These are phyloP conservation scores for Aspergillus pseudoviridinutans DNA, from an alignment of 2,329 filamentous ascomycete genomes.

Conservation along the genomic window DNA sequence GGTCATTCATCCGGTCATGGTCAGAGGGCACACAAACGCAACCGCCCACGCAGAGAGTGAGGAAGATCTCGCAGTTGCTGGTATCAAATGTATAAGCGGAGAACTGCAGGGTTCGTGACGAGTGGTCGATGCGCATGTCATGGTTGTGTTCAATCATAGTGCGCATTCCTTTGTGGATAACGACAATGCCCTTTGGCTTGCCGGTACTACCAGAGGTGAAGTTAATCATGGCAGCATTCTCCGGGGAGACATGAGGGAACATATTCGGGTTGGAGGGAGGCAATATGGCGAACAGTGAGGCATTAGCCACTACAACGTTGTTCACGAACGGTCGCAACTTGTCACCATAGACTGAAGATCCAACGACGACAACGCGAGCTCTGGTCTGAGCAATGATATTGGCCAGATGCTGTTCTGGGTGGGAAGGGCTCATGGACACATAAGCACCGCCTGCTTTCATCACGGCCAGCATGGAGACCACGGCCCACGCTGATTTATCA, in stretches of 20 bases:
- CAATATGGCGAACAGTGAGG: neutral
- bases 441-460: too few species aligned
- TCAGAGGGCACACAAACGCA: slow-evolving; percentile 44
- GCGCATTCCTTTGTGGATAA: slow-evolving; percentile 34
- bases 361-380: slow-evolving; percentile 2
- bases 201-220: slow-evolving; percentile 45
- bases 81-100: slow-evolving; percentile 38
- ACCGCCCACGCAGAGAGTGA: slow-evolving; percentile 40
- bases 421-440: neutral
- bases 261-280: neutral
- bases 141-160: neutral
- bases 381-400: slow-evolving; percentile 7
- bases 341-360: neutral
- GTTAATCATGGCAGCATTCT: slow-evolving; percentile 28
- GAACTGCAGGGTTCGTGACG: slow-evolving; percentile 30
- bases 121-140: neutral
- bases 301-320: neutral
- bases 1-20: slow-evolving; percentile 40
- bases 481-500: neutral
- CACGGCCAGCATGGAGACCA: too few species aligned
- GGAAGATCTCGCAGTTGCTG: slow-evolving; percentile 27
- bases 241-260: neutral
- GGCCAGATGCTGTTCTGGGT: slow-evolving; percentile 13
- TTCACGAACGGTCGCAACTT: neutral
- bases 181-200: slow-evolving; percentile 39